Conservation (phyloP, 805 yeast species). For the Sugiyamaella americana region DNA sequence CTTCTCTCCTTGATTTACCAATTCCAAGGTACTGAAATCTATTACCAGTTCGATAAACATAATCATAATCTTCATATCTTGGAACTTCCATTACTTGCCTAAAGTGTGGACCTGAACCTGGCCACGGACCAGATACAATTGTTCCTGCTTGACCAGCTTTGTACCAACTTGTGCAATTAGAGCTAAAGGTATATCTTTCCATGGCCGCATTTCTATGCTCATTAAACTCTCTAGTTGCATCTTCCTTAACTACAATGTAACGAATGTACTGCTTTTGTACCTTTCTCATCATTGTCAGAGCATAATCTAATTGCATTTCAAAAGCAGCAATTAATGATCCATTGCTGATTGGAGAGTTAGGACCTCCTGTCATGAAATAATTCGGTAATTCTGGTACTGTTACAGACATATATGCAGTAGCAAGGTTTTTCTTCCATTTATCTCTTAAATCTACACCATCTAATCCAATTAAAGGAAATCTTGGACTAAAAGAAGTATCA, state of each 20-base stretch:
- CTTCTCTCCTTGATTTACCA: not conserved
- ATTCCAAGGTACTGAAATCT: not conserved
- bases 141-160: not conserved
- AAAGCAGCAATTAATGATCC: slow-evolving; percentile 10
- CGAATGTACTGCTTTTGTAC: slow-evolving; percentile 9
- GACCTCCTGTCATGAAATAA: slow-evolving; percentile 16
- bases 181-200: not conserved
- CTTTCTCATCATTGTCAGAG: slow-evolving; percentile 7
- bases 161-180: not conserved
- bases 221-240: slow-evolving; percentile 4
- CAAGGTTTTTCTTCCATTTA: slow-evolving; percentile 10
- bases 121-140: not conserved
- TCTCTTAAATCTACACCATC: slow-evolving; percentile 10
- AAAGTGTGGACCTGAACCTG: not conserved
- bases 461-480: slow-evolving; percentile 11
- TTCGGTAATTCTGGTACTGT: slow-evolving; percentile 20
- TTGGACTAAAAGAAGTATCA: slow-evolving; percentile 10
- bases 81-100: not conserved
- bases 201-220: not conserved
- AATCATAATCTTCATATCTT: not conserved
- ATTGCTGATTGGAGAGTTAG: slow-evolving; percentile 7
- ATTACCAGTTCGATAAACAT: not conserved
- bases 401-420: slow-evolving; percentile 14
- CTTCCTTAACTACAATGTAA: slow-evolving; percentile 3
- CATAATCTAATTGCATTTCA: slow-evolving; percentile 9